Evolutionary conservation across 192 early-diverging fungal species (phyloP), one percentile per base, ranked within the genome.

Genomic region (Gryganskiella cystojenkinii): DNA sequence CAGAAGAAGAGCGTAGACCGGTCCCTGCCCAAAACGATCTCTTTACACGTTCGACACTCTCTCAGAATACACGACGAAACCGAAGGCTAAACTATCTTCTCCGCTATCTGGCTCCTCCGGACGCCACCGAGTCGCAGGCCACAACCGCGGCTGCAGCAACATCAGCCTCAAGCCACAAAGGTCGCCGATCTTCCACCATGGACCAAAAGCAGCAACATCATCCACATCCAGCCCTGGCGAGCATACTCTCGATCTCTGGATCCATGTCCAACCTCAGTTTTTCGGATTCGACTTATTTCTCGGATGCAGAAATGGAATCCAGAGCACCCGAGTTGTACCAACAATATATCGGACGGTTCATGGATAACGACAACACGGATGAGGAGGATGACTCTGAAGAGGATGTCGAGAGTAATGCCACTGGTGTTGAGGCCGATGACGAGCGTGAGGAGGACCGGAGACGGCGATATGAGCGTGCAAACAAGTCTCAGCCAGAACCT

Each of bases 181-280:
- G 6, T 40, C 42, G 27, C 6, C 57, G 3, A n/a, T n/a, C n/a
- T n/a, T n/a, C n/a, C n/a, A n/a, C n/a, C n/a, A n/a, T n/a, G 20
- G 22, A 37, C 4, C 30, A 27, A 56, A 25, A 11, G 15, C 55
- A 37, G 31, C 30, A 31, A 25, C 51, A 28, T n/a, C 17, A 65
- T 27, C 72, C 56, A 10, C 65, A 67, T 25, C 64, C 72, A 43
- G 20, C 61, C 8, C n/a, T 78, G 40, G 61, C 74, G 8, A 78
- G 47, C 22, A 69, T 78, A 19, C 44, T 78, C 6, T 69, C 74
- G 14, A 64, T 78, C 42, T 78, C 74, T 25, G 74, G 74, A 43
- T 78, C 74, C 54, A 57, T 78, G 67, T 68, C 74, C 19, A 69
- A 69, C 45, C 67, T 78, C 10, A 78, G 74, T 30, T 78, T 78